Base-by-base conservation (phyloP, 2,329 filamentous ascomycete genomes). In the Pochonia chlamydosporia region DNA sequence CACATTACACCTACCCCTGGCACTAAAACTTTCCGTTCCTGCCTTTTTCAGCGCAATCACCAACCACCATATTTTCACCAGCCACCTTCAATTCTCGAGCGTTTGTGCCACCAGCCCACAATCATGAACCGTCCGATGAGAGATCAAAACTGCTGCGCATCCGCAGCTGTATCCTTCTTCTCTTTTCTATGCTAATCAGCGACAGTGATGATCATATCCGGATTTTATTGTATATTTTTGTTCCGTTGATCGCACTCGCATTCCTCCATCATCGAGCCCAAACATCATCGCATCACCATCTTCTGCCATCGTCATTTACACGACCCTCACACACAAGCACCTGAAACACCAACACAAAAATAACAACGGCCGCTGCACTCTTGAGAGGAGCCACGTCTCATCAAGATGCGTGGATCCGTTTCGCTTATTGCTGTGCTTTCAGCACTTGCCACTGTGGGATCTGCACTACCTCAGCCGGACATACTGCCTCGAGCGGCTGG, bases 331-430 rank as follows among this genome's bases (percentile, higher is more conserved):
- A 28, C 26, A 28, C 26, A 42, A 28, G 26, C 37, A 43, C 20
- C 46, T 47, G 35, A 39, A 39, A 39, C 24, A 11, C 26, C 28
- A 10, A 28, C 39, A 13, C 35, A 16, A 10, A 21, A 5, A 39
- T 28, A 28, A 20, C 44, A 18, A 33, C 7, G 35, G 35, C 35
- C n/a, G 31, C n/a, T 8, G 31, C 31, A 35, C 18, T 13, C 14
- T 23, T 5, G 18, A 11, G 16, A 20, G 20, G 10, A 23, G n/a
- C 5, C 30, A 44, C 52, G 40, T 48, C 43, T 47, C 40, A 13
- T 45, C 58, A 58, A 55, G 44, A 67, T 68, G 65, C 64, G 60
- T 36, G 53, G 54, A 39, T 55, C 53, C 25, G 44, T 62, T 40
- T 51, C 59, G 24, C 35, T 67, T 26, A 46, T 64, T 43, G 47